phyloP scores from a whole-genome alignment of 768 basidiomycete genomes.

The Cystoderma amianthinum region DNA sequence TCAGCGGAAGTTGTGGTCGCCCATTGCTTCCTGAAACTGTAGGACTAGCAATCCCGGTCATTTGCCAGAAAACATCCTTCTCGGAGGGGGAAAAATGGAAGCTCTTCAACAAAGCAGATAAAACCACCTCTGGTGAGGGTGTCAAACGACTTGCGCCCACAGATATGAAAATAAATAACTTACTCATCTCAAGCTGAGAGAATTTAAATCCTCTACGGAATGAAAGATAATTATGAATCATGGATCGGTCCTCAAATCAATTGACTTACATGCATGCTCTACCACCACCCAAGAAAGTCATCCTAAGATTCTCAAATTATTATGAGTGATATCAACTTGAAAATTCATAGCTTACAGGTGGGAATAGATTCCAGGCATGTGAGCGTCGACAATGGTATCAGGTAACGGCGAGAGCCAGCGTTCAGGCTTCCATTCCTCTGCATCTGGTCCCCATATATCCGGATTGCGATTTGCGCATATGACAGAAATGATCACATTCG shows the following conservation, averaged over 20 bases:
- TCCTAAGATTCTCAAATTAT: conserved; percentile 13
- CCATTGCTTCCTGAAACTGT: conserved; percentile 1
- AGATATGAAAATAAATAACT: conserved; percentile 7
- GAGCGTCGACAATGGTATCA: conserved; percentile 23
- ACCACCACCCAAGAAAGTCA: conserved; percentile 37
- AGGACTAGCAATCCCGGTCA: conserved; percentile 2
- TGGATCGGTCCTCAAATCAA: background rate
- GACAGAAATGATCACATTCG: conserved; percentile 29
- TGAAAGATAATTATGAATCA: background rate
- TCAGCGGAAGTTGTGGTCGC: background rate
- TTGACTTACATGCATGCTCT: conserved; percentile 37
- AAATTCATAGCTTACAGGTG: conserved; percentile 23
- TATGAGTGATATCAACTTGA: background rate
- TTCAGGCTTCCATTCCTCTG: conserved; percentile 45
- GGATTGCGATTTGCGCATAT: conserved; percentile 29
- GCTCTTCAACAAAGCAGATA: background rate
- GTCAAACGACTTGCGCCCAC: background rate
- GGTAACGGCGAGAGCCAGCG: conserved; percentile 38
- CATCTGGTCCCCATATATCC: conserved; percentile 39
- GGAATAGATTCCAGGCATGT: conserved; percentile 37
- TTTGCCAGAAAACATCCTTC: conserved; percentile 1
- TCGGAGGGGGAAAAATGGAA: conserved; percentile 2
- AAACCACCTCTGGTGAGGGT: conserved; percentile 1
- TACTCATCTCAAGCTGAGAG: conserved; percentile 47
- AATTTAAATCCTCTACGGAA: conserved; percentile 42